A percentile compares a stretch with the other conserved stretches of the same genome.
These are phyloP conservation scores for Elongisporangium prolatum DNA, from an alignment of 352 stramenopile species.

Conservation along the genomic window DNA sequence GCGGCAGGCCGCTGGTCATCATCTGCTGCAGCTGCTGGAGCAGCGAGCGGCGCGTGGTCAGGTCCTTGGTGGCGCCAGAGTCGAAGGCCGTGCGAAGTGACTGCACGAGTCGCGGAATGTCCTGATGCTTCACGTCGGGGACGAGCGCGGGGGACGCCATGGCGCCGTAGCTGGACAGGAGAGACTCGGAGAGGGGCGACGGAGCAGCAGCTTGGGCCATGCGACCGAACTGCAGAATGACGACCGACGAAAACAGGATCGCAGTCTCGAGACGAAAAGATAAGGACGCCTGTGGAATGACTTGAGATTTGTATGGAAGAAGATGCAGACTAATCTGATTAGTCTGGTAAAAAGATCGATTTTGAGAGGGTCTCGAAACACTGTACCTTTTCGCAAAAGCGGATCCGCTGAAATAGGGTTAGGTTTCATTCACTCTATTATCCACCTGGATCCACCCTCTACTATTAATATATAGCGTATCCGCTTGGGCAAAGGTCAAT, in stretches of 20 bases:
- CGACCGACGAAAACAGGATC: neutral
- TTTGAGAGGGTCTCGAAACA: neutral
- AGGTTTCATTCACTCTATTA: no score
- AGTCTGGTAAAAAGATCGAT: neutral
- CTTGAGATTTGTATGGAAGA: neutral
- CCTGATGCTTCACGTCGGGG: conserved; percentile 46
- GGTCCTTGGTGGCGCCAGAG: conserved; percentile 35
- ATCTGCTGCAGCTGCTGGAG: conserved; percentile 46
- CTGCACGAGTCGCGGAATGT: conserved; percentile 40
- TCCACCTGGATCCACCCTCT: no score
- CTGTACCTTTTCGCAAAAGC: no score
- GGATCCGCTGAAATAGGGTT: no score
- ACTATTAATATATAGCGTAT: no score
- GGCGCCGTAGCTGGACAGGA: conserved; percentile 12
- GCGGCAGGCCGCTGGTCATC: conserved; percentile 39
- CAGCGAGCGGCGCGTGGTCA: conserved; percentile 32
- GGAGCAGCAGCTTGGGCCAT: neutral
- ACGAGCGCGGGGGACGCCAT: conserved; percentile 10
- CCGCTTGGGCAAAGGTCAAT: no score
- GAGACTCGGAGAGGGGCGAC: neutral
- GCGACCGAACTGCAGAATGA: neutral
- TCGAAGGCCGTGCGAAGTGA: conserved; percentile 46
- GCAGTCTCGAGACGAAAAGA: neutral
- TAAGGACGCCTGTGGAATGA: neutral
- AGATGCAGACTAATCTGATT: neutral